Percentiles rank a stretch among this genome's conserved stretches.
Conservation (phyloP, 192 early-diverging fungal genomes). For the Mortierella hygrophila region DNA sequence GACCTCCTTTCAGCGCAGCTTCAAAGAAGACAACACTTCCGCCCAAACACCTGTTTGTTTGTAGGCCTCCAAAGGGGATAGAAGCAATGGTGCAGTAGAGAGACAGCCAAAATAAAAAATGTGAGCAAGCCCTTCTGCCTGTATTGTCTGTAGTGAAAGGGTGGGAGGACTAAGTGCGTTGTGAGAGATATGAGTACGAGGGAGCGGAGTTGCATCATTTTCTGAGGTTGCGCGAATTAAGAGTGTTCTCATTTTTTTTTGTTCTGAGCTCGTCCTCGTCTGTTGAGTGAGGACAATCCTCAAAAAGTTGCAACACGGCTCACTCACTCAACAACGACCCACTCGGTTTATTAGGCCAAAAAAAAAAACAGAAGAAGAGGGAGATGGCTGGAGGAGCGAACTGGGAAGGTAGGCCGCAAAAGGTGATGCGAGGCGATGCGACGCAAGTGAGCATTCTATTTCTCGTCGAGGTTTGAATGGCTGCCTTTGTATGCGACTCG, state of each 20-base stretch:
- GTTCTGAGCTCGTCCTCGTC: neutral
- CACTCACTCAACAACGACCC: neutral
- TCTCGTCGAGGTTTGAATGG: neutral
- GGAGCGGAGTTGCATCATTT: constrained; percentile 5
- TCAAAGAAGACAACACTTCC: neutral
- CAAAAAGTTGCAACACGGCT: neutral
- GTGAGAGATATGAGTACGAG: neutral
- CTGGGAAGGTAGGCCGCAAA: neutral
- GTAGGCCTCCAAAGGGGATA: too few species aligned
- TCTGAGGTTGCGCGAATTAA: constrained; percentile 3
- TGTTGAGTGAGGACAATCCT: neutral
- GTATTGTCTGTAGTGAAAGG: neutral
- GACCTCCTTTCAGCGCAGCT: neutral
- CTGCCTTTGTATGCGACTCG: too few species aligned
- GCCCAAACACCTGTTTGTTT: constrained; percentile 1
- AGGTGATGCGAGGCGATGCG: neutral
- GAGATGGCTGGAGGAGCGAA: neutral
- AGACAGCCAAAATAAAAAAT: neutral
- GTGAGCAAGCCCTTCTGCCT: constrained; percentile 4
- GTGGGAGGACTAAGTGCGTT: neutral
- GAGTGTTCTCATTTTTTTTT: neutral
- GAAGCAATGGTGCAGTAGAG: neutral
- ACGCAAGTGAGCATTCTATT: neutral
- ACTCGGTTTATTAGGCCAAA: neutral
- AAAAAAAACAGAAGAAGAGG: neutral